Evolutionary conservation across 2,329 filamentous ascomycete genomes (phyloP).

Genomic region (Ilyonectria robusta): DNA sequence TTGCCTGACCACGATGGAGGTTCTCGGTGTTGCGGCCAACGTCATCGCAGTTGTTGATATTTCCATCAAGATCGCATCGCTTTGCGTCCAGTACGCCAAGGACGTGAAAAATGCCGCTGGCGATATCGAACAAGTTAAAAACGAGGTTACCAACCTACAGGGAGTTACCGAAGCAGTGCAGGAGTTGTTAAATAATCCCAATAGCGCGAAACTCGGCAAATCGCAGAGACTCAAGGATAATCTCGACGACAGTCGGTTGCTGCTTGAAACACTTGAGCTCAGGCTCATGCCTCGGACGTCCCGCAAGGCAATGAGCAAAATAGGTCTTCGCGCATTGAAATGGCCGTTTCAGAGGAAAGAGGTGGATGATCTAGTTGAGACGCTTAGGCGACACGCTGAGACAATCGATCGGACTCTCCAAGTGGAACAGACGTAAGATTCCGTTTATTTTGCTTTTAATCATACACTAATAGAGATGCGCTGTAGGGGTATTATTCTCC

Average conservation of each 20-base stretch:
- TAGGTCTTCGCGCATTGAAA: no score
- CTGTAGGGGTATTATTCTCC: constrained; percentile 1
- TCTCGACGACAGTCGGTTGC: not conserved
- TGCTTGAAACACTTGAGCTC: not conserved
- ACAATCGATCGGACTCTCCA: constrained; percentile 14
- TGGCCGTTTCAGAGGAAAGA: not conserved
- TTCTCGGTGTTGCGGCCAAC: not conserved
- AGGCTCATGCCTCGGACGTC: constrained; percentile 3
- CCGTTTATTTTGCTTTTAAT: not conserved
- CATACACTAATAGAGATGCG: constrained; percentile 1
- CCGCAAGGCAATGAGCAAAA: not conserved
- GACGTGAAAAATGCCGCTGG: constrained; percentile 14
- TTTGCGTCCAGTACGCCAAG: constrained; percentile 14
- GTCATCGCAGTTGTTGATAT: constrained; percentile 1
- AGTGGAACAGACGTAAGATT: constrained; percentile 13
- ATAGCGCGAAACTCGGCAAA: constrained; percentile 9
- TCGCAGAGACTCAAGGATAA: constrained; percentile 1
- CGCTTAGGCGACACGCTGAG: not conserved
- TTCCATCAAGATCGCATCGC: constrained; percentile 13
- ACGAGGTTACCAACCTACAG: constrained; percentile 11
- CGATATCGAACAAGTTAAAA: constrained; percentile 4
- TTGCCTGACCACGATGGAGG: not conserved
- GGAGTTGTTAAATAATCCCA: constrained; percentile 3
- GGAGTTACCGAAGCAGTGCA: constrained; percentile 8
- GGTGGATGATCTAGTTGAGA: not conserved